A percentile compares a stretch with the other conserved stretches of the same genome.
phyloP scores from a whole-genome alignment of 192 early-diverging fungal species.

The Obelidium mucronatum region DNA sequence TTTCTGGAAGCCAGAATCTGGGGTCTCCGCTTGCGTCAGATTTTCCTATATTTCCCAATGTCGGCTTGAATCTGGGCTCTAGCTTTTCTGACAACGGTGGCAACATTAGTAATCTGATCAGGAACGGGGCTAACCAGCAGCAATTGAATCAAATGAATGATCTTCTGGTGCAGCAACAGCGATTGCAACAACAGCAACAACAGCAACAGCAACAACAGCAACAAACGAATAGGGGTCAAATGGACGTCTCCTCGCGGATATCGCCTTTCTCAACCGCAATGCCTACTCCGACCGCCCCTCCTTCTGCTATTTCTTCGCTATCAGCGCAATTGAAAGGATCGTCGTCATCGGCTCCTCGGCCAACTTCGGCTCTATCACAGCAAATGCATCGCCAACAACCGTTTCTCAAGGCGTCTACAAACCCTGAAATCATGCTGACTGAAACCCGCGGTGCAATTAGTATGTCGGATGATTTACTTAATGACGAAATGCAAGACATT shows the following conservation, averaged over 20 bases:
- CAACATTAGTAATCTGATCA: no score
- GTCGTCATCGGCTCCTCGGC: not conserved
- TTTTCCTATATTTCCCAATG: not conserved
- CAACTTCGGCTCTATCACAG: not conserved
- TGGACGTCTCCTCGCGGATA: not conserved
- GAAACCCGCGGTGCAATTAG: not conserved
- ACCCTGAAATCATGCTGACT: conserved; percentile 22
- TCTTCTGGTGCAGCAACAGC: conserved; percentile 3
- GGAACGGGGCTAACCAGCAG: no score
- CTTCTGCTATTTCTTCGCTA: conserved; percentile 10
- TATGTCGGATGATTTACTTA: conserved; percentile 4
- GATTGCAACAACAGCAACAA: conserved; percentile 3
- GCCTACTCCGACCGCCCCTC: not conserved
- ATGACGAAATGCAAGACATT: not conserved
- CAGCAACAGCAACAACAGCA: conserved; percentile 15
- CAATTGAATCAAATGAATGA: no score
- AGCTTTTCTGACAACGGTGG: no score
- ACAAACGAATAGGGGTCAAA: not conserved
- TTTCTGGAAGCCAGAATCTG: no score
- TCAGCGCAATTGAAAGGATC: conserved; percentile 21
- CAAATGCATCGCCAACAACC: conserved; percentile 14
- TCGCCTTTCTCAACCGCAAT: not conserved
- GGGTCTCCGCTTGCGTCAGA: no score
- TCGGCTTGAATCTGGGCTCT: no score
- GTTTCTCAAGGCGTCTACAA: conserved; percentile 4